Evolutionary conservation across 805 yeast species (phyloP), one percentile per base, ranked within the genome.

Genomic region (Yamadazyma takamatsuzukensis): DNA sequence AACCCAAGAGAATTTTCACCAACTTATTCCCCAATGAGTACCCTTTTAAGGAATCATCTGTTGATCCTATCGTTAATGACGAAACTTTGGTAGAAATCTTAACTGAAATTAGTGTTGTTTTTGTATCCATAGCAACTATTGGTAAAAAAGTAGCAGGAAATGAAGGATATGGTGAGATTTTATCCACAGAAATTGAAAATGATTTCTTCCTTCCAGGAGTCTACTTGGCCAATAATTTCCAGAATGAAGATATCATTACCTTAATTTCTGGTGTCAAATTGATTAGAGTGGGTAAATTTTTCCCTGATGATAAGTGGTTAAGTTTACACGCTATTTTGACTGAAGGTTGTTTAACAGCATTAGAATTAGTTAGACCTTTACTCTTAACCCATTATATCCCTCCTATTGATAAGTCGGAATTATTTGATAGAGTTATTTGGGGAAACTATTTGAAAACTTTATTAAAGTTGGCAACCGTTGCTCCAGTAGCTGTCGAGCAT

Each of bases 1-100:
- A 68, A 37, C 73, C 78, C 21, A 78, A 74, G 56, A 72, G 86
- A 59, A 70, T 77, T 0, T 83, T 80, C 49, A 79, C 86, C 0
- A 69, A 66, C 17, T 58, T 85, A 25, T 88, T 86, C 62, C 95
- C 93, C 6, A 65, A 68, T 18, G 54, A 59, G 11, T 75, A 72
- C 47, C 95, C 95, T 12, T 80, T 81, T 49, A 59, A 60, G 29
- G 80, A 76, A 26, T 48, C 68, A 18, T 76, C 89, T 0, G 73
- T 83, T 43, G 95, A 87, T 49, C 80, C 94, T 0, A 66, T 79
- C 27, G 83, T 84, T 13, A 75, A 77, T 41, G 84, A 80, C 40
- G 83, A 78, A 42, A 62, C 70, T 2, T 65, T 83, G 36, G 85
- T 79, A 17, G 96, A 87, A 51, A 66, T 82, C 3, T 59, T 86